phyloP scores from a whole-genome alignment of 192 early-diverging fungal genomes.

The Funneliformis mosseae region DNA sequence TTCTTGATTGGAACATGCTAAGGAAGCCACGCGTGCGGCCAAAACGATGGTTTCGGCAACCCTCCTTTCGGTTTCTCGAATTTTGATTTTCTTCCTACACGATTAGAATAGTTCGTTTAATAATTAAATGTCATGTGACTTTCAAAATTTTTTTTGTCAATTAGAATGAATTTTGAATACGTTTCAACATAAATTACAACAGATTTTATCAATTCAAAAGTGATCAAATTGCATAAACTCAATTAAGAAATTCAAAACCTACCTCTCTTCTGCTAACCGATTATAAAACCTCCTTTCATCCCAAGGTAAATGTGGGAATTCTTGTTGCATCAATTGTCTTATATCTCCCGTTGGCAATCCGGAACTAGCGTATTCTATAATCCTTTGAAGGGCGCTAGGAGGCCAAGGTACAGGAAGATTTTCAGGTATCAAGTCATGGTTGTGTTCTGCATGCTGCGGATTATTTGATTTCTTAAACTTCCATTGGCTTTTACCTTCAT shows the following conservation, averaged over 20 bases:
- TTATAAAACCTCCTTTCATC: slow-evolving; percentile 64
- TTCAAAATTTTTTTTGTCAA: background rate
- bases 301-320: slow-evolving; percentile 58
- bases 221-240: no score
- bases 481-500: slow-evolving; percentile 45
- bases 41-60: slow-evolving; percentile 46
- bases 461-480: slow-evolving; percentile 62
- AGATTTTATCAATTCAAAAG: no score
- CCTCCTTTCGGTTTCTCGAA: slow-evolving; percentile 47
- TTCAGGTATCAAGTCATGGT: slow-evolving; percentile 55
- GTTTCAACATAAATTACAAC: no score
- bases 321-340: slow-evolving; percentile 51
- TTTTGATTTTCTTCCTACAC: slow-evolving; percentile 44
- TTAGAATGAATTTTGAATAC: background rate
- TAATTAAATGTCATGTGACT: background rate
- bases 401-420: slow-evolving; percentile 59
- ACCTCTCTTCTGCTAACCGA: slow-evolving; percentile 50
- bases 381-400: slow-evolving; percentile 49
- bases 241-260: background rate
- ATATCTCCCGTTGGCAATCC: slow-evolving; percentile 50
- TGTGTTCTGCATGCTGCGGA: slow-evolving; percentile 55
- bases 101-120: background rate
- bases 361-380: slow-evolving; percentile 53
- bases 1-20: slow-evolving; percentile 43
- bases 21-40: slow-evolving; percentile 50